Evolutionary conservation across 2,329 filamentous ascomycete species (phyloP), one percentile per base, ranked within the genome.

Genomic region (Fusarium kyushuense): DNA sequence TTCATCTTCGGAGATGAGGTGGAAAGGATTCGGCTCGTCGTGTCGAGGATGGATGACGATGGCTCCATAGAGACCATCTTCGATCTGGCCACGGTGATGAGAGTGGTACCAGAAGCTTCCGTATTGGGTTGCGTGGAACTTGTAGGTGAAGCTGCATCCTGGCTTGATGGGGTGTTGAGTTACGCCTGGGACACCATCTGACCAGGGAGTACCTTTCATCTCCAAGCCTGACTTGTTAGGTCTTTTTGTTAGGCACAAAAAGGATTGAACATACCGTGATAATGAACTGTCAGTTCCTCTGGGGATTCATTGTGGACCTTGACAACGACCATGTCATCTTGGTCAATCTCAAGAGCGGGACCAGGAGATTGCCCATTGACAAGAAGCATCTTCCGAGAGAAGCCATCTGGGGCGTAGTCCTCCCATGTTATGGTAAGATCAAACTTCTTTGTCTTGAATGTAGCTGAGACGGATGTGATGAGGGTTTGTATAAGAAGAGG

Each of bases 81-180:
- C 84, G 16, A 90, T 80, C 63, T 89, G 87, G 3, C 82, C 82
- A 2, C 79, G 77, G 25, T 81, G 80, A 70, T 90, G 88, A 0
- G 86, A 82, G 75, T 90, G 88, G 67, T 90, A 90, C 80, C 85
- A 89, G 75, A 86, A 88, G 41, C 82, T 84, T 5, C 88, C 88
- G 67, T 86, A 84, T 55, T 87, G 82, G 0, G 79, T 80, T 0
- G 87, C 87, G n/a, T 77, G 81, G 79, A 85, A 90, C 32, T 77
- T 78, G 71, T 90, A 87, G 0, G 79, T 78, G 68, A 85, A 90
- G 29, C 74, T 79, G 5, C 74, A 70, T 3, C 83, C 82, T 1
- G 86, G 81, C 14, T 76, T 70, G 55, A 90, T 88, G 5, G 82
- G 77, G 5, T 77, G 77, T 69, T 90, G 87, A 1, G 83, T 82